Percentiles rank a stretch among this genome's conserved stretches.
These are phyloP conservation scores for Pyrenochaeta sp. DNA, from an alignment of 2,329 filamentous ascomycete species.

Conservation along the genomic window DNA sequence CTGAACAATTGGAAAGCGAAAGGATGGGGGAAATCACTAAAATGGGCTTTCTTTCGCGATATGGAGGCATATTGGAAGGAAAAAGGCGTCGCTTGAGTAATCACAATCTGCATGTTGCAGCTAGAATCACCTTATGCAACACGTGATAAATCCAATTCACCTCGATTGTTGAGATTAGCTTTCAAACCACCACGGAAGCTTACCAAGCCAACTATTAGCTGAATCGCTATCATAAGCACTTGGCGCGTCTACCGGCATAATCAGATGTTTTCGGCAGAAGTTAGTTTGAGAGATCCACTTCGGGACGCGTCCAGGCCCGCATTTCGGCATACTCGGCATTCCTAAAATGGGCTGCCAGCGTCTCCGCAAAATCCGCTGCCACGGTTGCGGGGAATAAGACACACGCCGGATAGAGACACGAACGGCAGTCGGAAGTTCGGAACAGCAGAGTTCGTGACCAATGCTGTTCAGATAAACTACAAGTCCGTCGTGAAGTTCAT, in stretches of 20 bases:
- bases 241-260: neutral
- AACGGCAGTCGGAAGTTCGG: neutral
- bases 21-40: constrained; percentile 30
- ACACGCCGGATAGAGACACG: neutral
- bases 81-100: neutral
- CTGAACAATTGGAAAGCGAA: constrained; percentile 38
- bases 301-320: too few species aligned
- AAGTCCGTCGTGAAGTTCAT: neutral
- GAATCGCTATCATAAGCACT: neutral
- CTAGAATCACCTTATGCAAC: neutral
- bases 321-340: neutral
- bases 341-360: neutral
- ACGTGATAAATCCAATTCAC: neutral
- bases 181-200: neutral
- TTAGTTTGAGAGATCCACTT: neutral
- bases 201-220: neutral
- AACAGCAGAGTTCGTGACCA: neutral
- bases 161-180: neutral
- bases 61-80: constrained; percentile 29
- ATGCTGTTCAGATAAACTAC: neutral
- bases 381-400: neutral
- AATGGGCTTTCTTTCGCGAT: constrained; percentile 37
- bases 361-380: neutral
- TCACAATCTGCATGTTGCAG: neutral
- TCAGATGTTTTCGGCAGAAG: neutral